phyloP scores from a whole-genome alignment of 1,139 yeast genomes.

The Hanseniaspora uvarum region DNA sequence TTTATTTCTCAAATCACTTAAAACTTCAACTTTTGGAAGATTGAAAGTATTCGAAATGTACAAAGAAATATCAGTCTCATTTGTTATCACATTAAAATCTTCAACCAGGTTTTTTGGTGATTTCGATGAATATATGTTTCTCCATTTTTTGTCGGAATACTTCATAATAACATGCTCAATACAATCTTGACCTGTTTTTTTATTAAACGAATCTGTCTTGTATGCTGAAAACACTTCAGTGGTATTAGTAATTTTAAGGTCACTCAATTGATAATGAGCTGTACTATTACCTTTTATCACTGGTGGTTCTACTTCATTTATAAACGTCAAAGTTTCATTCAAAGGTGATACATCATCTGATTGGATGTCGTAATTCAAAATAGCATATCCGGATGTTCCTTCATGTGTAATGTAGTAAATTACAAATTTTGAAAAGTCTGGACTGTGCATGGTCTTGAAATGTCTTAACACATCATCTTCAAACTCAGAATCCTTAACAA shows the following conservation, averaged over 20 bases:
- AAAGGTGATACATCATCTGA: background rate
- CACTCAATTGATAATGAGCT: background rate
- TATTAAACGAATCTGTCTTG: background rate
- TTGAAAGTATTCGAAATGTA: background rate
- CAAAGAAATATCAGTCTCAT: background rate
- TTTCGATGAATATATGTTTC: background rate
- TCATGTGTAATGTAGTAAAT: background rate
- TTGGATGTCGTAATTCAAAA: conserved; percentile 9
- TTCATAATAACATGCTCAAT: background rate
- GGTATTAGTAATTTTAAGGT: background rate
- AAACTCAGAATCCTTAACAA: background rate
- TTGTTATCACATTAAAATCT: background rate
- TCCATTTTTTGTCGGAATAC: conserved; percentile 3
- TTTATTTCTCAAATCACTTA: background rate
- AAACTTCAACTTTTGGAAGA: background rate
- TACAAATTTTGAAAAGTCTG: conserved; percentile 3
- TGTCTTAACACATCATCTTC: background rate
- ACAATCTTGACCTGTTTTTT: background rate
- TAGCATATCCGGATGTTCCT: background rate
- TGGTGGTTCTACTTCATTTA: background rate
- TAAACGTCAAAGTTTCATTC: background rate
- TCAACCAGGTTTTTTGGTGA: background rate
- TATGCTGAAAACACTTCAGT: conserved; percentile 1
- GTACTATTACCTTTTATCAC: background rate
- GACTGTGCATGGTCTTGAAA: background rate